Evolutionary conservation across 202 grass and related monocot genomes (phyloP).

Genomic region (Zoysia matrella): DNA sequence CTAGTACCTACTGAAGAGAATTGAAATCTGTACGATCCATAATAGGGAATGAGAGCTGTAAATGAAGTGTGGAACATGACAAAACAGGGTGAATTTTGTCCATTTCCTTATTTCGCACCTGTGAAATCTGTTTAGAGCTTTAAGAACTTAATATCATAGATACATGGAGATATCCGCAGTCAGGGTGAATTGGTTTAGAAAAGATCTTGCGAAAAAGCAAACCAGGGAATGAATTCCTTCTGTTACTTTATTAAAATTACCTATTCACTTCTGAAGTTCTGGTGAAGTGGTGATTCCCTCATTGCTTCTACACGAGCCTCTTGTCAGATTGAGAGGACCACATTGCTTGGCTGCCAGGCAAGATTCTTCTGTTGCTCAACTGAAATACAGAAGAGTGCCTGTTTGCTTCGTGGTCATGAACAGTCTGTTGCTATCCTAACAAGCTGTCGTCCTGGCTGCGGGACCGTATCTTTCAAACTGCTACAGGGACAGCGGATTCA

Average conservation of each 20-base stretch:
- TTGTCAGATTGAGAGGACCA: slow-evolving; percentile 51
- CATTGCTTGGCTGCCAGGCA: slow-evolving; percentile 36
- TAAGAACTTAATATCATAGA: neutral
- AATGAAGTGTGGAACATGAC: slow-evolving; percentile 6
- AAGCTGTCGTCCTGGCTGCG: slow-evolving; percentile 47
- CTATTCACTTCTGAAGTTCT: slow-evolving; percentile 18
- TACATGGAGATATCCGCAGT: neutral
- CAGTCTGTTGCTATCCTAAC: slow-evolving; percentile 42
- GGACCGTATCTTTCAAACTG: slow-evolving; percentile 29
- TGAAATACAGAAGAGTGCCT: slow-evolving; percentile 41
- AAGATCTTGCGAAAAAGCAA: slow-evolving; percentile 14
- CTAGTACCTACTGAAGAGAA: slow-evolving; percentile 27
- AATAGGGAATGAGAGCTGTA: slow-evolving; percentile 12
- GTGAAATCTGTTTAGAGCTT: neutral
- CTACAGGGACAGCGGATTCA: slow-evolving; percentile 2
- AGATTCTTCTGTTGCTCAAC: slow-evolving; percentile 61
- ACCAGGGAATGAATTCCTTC: neutral
- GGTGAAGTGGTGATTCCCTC: slow-evolving; percentile 11
- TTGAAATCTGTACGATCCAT: neutral
- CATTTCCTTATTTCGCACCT: slow-evolving; percentile 25
- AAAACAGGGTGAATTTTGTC: neutral
- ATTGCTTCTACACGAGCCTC: slow-evolving; percentile 32
- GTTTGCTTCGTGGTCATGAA: slow-evolving; percentile 53
- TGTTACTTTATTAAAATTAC: slow-evolving; percentile 19
- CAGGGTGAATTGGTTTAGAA: neutral